phyloP scores from a whole-genome alignment of 495 filamentous ascomycete genomes.

The Xylaria castorea region DNA sequence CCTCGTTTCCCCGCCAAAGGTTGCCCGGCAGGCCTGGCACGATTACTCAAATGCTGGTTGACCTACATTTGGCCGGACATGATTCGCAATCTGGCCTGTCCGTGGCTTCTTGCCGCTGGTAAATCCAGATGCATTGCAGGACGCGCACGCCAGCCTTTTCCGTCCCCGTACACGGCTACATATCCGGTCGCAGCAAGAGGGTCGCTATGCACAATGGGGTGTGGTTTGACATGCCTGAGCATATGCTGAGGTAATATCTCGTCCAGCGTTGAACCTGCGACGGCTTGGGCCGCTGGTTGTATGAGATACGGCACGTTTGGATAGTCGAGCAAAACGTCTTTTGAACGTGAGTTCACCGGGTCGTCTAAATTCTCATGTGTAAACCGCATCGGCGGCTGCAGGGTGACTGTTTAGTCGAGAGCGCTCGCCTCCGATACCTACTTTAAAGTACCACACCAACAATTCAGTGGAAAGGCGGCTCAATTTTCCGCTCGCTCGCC shows the following conservation, averaged over 20 bases:
- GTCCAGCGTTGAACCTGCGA: slow-evolving; percentile 3
- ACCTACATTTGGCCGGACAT: slow-evolving; percentile 18
- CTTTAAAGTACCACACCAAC: slow-evolving; percentile 9
- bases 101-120: neutral
- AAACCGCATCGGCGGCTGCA: slow-evolving; percentile 22
- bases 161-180: slow-evolving; percentile 14
- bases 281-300: slow-evolving; percentile 5
- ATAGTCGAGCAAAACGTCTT: neutral
- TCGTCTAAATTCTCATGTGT: slow-evolving; percentile 6
- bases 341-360: slow-evolving; percentile 8
- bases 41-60: slow-evolving; percentile 11
- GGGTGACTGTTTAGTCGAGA: slow-evolving; percentile 19
- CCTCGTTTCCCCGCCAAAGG: neutral
- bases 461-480: slow-evolving; percentile 23
- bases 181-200: slow-evolving; percentile 16
- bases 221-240: slow-evolving; percentile 19
- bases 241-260: neutral
- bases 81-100: slow-evolving; percentile 16
- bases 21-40: slow-evolving; percentile 15
- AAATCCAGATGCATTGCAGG: slow-evolving; percentile 16
- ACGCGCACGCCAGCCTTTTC: slow-evolving; percentile 1
- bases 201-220: slow-evolving; percentile 17
- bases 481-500: slow-evolving; percentile 18
- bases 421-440: slow-evolving; percentile 3
- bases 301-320: slow-evolving; percentile 1